phyloP scores from a whole-genome alignment of 1,284 basidiomycete species.

The Cryptococcus sp. region DNA sequence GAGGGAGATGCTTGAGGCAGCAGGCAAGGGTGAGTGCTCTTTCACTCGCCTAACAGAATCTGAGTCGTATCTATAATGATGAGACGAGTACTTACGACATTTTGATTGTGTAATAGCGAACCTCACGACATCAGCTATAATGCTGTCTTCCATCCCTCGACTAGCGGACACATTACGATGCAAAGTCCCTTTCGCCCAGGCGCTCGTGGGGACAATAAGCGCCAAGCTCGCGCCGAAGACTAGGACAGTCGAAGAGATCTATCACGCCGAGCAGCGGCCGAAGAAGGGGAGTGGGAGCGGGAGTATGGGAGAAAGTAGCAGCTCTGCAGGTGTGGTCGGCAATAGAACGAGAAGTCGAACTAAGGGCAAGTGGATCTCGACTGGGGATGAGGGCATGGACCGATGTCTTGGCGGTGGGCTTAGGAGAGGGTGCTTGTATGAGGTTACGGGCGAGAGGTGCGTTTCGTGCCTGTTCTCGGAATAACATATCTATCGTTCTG shows the following conservation, averaged over 20 bases:
- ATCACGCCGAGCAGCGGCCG: not conserved
- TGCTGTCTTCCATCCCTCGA: constrained; percentile 34
- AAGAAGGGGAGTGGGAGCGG: not conserved
- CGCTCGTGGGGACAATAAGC: constrained; percentile 26
- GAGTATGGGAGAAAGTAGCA: constrained; percentile 1
- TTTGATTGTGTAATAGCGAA: constrained; percentile 5
- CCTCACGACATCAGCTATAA: constrained; percentile 23
- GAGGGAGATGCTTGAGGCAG: constrained; percentile 27
- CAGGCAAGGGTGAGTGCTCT: constrained; percentile 33
- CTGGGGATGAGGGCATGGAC: constrained; percentile 70
- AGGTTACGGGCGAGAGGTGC: constrained; percentile 83
- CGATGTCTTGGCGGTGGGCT: constrained; percentile 70
- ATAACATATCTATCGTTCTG: not conserved
- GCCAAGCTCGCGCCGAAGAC: constrained; percentile 30
- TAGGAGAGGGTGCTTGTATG: constrained; percentile 73
- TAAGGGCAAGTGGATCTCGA: constrained; percentile 53
- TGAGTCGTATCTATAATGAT: not conserved
- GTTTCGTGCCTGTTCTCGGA: constrained; percentile 9
- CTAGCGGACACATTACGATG: constrained; percentile 12
- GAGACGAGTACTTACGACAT: not conserved
- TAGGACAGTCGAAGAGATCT: not conserved
- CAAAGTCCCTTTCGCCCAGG: constrained; percentile 17
- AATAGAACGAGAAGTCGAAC: not conserved
- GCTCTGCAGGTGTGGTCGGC: not conserved
- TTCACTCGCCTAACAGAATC: not conserved